Evolutionary conservation across 2,329 filamentous ascomycete species (phyloP).

Genomic region (Madurella mycetomatis): DNA sequence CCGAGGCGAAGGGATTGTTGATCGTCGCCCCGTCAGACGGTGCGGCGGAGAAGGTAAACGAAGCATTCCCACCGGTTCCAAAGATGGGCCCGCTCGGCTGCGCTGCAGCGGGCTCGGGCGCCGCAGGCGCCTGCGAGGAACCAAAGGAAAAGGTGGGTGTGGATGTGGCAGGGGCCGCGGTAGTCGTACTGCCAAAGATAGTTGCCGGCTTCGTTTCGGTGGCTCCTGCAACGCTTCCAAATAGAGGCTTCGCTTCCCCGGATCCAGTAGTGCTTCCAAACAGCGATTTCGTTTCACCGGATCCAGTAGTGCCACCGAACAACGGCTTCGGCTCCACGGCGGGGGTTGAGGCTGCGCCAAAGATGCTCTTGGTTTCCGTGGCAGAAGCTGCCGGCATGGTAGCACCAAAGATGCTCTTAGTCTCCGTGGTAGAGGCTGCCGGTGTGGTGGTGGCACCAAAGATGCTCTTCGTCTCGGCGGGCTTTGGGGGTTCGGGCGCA

Average conservation of each 20-base stretch:
- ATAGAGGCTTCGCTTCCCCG: conserved; percentile 27
- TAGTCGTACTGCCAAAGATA: conserved; percentile 15
- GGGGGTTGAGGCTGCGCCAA: conserved; percentile 27
- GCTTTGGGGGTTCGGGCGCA: conserved; percentile 15
- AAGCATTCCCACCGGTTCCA: conserved; percentile 28
- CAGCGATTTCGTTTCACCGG: conserved; percentile 25
- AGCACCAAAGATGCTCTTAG: conserved; percentile 8
- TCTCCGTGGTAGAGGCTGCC: conserved; percentile 4
- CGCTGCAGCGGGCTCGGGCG: conserved; percentile 15
- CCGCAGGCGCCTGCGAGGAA: conserved; percentile 14
- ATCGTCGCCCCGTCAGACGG: conserved; percentile 31
- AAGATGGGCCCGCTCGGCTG: conserved; percentile 25
- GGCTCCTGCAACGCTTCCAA: conserved; percentile 32
- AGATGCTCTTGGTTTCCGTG: conserved; percentile 28
- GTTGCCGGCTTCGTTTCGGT: conserved; percentile 34
- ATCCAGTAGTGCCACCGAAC: conserved; percentile 26
- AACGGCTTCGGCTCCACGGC: conserved; percentile 26
- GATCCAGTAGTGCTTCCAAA: conserved; percentile 29
- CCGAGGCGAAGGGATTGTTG: conserved; percentile 37
- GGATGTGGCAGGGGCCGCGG: conserved; percentile 11
- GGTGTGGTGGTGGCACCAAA: conserved; percentile 14
- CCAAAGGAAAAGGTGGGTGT: conserved; percentile 21
- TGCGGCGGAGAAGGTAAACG: conserved; percentile 37
- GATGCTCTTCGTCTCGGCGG: conserved; percentile 16
- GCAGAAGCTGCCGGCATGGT: conserved; percentile 16